Evolutionary conservation across 2,329 filamentous ascomycete species (phyloP).

Genomic region (Ceratocystis papillata): DNA sequence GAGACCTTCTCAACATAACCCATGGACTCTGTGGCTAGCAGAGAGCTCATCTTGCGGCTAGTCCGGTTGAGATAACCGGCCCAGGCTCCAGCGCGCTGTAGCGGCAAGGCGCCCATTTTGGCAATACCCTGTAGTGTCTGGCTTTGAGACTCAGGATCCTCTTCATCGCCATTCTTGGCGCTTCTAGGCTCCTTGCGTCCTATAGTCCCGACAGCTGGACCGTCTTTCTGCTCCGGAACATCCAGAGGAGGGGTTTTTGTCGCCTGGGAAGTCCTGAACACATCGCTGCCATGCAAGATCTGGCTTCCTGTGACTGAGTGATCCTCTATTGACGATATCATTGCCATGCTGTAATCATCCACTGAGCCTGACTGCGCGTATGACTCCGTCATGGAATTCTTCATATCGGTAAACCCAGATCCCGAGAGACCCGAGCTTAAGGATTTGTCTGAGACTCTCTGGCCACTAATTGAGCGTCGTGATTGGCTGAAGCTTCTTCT

Average conservation of each 20-base stretch:
- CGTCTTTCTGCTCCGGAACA: neutral
- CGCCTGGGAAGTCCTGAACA: conserved; percentile 46
- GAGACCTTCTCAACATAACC: conserved; percentile 95
- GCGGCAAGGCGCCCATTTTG: conserved; percentile 59
- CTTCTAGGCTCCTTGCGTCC: conserved; percentile 19
- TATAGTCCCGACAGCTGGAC: conserved; percentile 27
- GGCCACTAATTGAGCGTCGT: conserved; percentile 42
- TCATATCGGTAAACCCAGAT: conserved; percentile 36
- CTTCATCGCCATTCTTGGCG: conserved; percentile 20
- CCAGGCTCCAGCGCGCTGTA: conserved; percentile 73
- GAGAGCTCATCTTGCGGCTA: conserved; percentile 67
- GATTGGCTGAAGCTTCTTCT: conserved; percentile 55
- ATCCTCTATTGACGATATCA: conserved; percentile 61
- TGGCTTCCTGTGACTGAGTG: conserved; percentile 62
- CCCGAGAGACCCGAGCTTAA: conserved; percentile 4
- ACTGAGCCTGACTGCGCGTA: conserved; percentile 53
- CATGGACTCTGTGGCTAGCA: conserved; percentile 84
- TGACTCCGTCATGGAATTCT: conserved; percentile 57
- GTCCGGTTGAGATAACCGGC: conserved; percentile 72
- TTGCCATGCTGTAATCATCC: conserved; percentile 61
- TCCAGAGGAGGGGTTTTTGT: neutral
- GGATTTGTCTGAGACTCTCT: conserved; percentile 24
- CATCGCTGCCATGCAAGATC: conserved; percentile 74
- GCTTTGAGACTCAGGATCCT: conserved; percentile 28
- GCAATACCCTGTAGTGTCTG: conserved; percentile 44